A percentile compares a stretch with the other conserved stretches of the same genome.
phyloP scores from a whole-genome alignment of 768 basidiomycete species.

The Termitomyces titanicus region DNA sequence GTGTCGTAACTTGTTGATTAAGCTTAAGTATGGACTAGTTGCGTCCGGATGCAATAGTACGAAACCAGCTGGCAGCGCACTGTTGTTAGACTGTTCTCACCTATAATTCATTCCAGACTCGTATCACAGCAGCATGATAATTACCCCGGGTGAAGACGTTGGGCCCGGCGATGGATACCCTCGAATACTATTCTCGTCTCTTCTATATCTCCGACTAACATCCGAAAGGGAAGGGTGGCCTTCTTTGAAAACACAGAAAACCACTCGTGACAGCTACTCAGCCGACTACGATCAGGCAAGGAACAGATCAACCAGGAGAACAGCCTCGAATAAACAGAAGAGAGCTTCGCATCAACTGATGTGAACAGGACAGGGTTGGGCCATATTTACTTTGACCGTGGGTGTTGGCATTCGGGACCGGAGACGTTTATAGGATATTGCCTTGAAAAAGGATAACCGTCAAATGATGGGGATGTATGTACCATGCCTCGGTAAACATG shows the following conservation, averaged over 20 bases:
- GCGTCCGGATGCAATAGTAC: background rate
- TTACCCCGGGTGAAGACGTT: background rate
- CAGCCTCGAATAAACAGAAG: too few relatives aligned
- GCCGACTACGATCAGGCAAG: background rate
- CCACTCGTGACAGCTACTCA: background rate
- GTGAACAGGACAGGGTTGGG: too few relatives aligned
- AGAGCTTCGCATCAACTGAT: too few relatives aligned
- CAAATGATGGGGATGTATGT: too few relatives aligned
- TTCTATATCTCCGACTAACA: background rate
- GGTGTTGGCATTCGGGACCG: background rate
- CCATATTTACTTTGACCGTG: background rate
- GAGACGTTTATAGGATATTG: background rate
- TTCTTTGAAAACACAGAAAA: background rate
- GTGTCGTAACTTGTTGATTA: too few relatives aligned
- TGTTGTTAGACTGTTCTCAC: background rate
- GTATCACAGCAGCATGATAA: background rate
- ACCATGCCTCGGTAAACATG: background rate
- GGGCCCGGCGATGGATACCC: background rate
- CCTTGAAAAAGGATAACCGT: background rate
- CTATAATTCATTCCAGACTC: background rate
- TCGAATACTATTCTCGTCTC: too few relatives aligned
- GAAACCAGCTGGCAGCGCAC: background rate
- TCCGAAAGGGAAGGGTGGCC: background rate
- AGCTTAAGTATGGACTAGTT: too few relatives aligned
- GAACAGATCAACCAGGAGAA: too few relatives aligned